These are phyloP conservation scores for Cucurbita ficifolia DNA, from an alignment of 306 rosid genomes.

Conservation along the genomic window DNA sequence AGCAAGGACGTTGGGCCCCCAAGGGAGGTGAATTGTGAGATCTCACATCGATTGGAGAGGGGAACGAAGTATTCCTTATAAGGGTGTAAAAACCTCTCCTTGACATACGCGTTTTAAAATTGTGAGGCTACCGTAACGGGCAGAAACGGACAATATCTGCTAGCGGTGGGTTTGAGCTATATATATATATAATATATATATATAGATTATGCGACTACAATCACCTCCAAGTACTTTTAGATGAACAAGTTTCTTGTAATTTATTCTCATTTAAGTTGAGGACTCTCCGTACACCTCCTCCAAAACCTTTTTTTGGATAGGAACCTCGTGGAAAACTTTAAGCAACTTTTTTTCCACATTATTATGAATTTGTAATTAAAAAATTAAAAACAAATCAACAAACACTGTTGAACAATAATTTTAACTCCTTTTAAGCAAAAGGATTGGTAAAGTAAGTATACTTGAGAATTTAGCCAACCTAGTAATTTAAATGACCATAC, in stretches of 20 bases:
- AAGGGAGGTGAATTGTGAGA: too few species aligned
- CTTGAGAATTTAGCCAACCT: not conserved
- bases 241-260: not conserved
- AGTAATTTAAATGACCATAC: slow-evolving; percentile 21
- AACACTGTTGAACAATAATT: not conserved
- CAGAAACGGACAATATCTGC: too few species aligned
- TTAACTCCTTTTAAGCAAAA: not conserved
- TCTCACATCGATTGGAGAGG: too few species aligned
- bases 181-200: not conserved
- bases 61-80: too few species aligned
- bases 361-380: not conserved
- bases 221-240: not conserved
- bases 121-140: too few species aligned
- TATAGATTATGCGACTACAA: not conserved
- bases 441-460: not conserved
- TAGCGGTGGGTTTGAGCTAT: too few species aligned
- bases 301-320: not conserved
- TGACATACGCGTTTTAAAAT: too few species aligned
- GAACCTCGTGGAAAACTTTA: not conserved
- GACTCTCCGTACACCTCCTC: not conserved
- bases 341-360: not conserved
- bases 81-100: too few species aligned
- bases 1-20: too few species aligned
- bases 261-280: not conserved
- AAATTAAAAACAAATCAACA: not conserved